Evolutionary conservation across 371 early-diverging fungal genomes (phyloP).

Genomic region (Mortierella sp.): DNA sequence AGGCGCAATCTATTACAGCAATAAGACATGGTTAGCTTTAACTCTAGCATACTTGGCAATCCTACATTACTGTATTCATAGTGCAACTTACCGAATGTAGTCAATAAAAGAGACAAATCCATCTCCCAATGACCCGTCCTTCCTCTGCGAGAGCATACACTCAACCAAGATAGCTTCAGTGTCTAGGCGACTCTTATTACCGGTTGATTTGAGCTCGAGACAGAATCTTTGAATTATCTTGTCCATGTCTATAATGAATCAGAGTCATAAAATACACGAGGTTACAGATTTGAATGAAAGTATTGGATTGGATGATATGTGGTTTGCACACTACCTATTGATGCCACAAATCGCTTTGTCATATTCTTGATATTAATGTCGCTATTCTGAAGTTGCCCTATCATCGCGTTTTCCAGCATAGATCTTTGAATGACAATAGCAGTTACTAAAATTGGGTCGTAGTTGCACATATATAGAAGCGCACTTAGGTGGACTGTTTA

Average conservation of each 20-base stretch:
- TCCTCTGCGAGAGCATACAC: slow-evolving; percentile 25
- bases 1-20: background rate
- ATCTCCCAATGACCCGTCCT: slow-evolving; percentile 19
- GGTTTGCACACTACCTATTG: slow-evolving; percentile 11
- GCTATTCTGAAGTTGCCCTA: slow-evolving; percentile 6
- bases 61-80: background rate
- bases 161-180: slow-evolving; percentile 22
- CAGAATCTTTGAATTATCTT: slow-evolving; percentile 12
- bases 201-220: background rate
- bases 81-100: slow-evolving; percentile 28
- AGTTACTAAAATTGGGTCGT: background rate
- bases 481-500: no score
- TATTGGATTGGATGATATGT: background rate
- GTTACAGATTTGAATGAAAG: background rate
- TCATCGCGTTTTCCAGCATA: slow-evolving; percentile 8
- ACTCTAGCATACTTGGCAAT: no score
- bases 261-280: background rate
- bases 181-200: background rate
- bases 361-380: slow-evolving; percentile 20
- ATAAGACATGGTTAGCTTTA: no score
- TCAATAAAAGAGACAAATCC: slow-evolving; percentile 22
- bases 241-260: slow-evolving; percentile 12
- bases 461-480: background rate
- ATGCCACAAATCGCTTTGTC: slow-evolving; percentile 22
- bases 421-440: background rate